A percentile compares a stretch with the other conserved stretches of the same genome.
Conservation (phyloP, 495 filamentous ascomycete species). For the Pseudoneurospora amorphoporcata region DNA sequence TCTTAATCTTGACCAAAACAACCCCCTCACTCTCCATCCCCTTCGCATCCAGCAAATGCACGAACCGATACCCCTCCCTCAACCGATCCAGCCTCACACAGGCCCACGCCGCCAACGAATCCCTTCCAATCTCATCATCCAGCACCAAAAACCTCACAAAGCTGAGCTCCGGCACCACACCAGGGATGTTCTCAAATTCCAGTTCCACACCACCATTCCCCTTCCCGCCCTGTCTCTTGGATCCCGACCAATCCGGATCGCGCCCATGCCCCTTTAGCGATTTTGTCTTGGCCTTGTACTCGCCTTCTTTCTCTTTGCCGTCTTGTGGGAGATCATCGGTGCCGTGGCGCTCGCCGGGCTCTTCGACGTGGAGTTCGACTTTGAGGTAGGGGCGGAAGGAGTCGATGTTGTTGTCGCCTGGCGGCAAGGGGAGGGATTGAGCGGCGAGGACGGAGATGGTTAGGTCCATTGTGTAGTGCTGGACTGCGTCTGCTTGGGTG, state of each 20-base stretch:
- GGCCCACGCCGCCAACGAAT: conserved; percentile 75
- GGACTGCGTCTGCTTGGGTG: conserved; percentile 23
- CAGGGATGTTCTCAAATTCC: conserved; percentile 48
- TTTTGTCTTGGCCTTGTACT: conserved; percentile 64
- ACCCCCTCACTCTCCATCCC: conserved; percentile 52
- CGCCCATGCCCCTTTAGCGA: conserved; percentile 37
- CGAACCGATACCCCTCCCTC: conserved; percentile 60
- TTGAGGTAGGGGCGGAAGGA: conserved; percentile 72
- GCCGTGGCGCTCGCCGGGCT: conserved; percentile 38
- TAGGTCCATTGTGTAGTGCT: conserved; percentile 41
- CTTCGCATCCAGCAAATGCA: conserved; percentile 57
- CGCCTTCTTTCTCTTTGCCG: conserved; percentile 36
- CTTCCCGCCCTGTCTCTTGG: conserved; percentile 32
- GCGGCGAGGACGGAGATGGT: conserved; percentile 45
- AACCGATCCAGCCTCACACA: conserved; percentile 77
- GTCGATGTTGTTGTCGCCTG: conserved; percentile 41
- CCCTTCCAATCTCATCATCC: conserved; percentile 65
- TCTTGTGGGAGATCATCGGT: conserved; percentile 21
- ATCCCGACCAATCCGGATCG: conserved; percentile 53
- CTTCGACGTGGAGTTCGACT: conserved; percentile 70
- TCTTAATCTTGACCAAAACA: conserved; percentile 59
- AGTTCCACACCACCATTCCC: conserved; percentile 23
- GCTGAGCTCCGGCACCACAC: conserved; percentile 64
- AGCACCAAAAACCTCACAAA: conserved; percentile 84
- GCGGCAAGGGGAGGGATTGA: conserved; percentile 45